These are phyloP conservation scores for Volvox reticuliferus DNA, from an alignment of 139 green algal genomes.

Conservation along the genomic window DNA sequence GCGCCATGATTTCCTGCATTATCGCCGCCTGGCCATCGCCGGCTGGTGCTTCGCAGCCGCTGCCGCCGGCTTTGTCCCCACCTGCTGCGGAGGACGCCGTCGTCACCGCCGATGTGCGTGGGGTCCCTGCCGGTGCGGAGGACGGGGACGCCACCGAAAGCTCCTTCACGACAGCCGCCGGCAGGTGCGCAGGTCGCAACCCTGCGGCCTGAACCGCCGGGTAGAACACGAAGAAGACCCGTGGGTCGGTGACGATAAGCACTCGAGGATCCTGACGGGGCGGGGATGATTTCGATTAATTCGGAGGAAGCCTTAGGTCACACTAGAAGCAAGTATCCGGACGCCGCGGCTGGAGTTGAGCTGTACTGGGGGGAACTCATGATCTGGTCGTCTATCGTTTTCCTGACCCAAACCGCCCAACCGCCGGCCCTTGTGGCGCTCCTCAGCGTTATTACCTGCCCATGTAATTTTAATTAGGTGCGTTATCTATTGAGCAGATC, in stretches of 20 bases:
- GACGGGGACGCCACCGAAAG: background rate
- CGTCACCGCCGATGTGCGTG: background rate
- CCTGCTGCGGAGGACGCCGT: background rate
- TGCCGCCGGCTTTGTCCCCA: background rate
- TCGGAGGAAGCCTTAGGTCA: no score
- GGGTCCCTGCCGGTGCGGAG: background rate
- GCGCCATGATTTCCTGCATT: background rate
- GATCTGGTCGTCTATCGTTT: no score
- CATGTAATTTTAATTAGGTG: no score
- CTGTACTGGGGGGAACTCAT: no score
- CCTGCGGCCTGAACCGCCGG: conserved; percentile 21
- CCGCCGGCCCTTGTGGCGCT: no score
- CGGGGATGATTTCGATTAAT: no score
- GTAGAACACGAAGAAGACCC: conserved; percentile 35
- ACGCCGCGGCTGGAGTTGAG: no score
- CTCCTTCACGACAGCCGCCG: background rate
- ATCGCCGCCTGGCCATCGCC: background rate
- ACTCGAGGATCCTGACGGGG: background rate
- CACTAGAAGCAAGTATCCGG: no score
- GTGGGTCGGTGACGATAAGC: conserved; percentile 35
- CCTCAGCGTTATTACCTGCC: no score
- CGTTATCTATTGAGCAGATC: no score
- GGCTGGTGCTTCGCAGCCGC: background rate
- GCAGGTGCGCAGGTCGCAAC: conserved; percentile 14
- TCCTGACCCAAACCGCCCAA: no score